Conservation (phyloP, 345 rosid genomes). For the Aurinia saxatilis region DNA sequence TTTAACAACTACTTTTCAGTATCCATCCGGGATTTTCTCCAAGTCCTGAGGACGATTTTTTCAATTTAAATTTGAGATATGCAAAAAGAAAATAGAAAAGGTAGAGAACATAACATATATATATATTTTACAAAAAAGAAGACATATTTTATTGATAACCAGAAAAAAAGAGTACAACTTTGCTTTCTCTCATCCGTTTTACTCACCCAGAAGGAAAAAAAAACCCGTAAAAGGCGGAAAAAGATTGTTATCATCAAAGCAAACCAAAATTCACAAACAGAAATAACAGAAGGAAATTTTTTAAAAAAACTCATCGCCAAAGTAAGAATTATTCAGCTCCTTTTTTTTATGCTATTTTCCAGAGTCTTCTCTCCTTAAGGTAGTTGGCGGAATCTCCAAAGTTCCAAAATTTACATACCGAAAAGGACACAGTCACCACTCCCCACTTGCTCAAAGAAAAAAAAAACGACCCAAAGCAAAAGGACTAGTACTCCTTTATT, state of each 20-base stretch:
- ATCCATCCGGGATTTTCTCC: too few relatives aligned
- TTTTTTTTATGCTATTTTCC: conserved; percentile 1
- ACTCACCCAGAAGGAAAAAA: conserved; percentile 17
- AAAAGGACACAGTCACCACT: neutral
- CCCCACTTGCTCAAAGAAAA: neutral
- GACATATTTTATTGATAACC: too few relatives aligned
- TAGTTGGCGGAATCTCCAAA: conserved; percentile 12
- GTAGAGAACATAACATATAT: neutral
- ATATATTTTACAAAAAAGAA: conserved; percentile 3
- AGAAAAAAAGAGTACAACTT: conserved; percentile 11
- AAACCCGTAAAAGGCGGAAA: conserved; percentile 32
- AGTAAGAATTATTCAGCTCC: conserved; percentile 22
- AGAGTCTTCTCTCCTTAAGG: conserved; percentile 6
- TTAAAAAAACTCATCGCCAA: conserved; percentile 28
- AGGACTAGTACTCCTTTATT: neutral
- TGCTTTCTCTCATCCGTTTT: conserved; percentile 15
- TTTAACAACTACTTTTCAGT: too few relatives aligned
- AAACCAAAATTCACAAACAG: neutral
- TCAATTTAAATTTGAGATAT: too few relatives aligned
- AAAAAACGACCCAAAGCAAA: too few relatives aligned
- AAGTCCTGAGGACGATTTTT: too few relatives aligned
- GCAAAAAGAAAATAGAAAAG: too few relatives aligned
- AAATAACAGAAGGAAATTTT: too few relatives aligned
- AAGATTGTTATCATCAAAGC: conserved; percentile 21
- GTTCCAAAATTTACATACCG: conserved; percentile 12